Conservation (phyloP, 345 rosid species). For the Camelina laxa region DNA sequence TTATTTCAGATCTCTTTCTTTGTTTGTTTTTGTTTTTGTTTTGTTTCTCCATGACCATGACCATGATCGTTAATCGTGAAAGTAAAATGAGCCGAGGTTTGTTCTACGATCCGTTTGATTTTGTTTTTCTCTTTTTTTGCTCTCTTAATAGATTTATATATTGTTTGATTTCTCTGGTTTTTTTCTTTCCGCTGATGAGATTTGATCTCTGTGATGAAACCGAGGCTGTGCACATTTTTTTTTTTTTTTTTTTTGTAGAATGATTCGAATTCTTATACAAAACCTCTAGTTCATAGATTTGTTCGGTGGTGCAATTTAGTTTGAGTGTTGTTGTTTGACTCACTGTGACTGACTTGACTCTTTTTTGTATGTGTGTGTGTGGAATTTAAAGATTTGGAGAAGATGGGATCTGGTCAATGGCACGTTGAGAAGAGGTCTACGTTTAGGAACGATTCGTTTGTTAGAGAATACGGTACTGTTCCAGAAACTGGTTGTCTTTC, state of each 20-base stretch:
- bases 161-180: not conserved
- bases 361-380: not conserved
- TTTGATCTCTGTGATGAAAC: constrained; percentile 18
- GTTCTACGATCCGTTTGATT: constrained; percentile 26
- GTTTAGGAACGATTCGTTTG: constrained; percentile 55
- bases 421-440: constrained; percentile 65
- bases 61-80: not conserved
- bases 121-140: constrained; percentile 6
- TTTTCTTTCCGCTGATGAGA: not conserved
- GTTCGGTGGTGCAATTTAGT: not conserved
- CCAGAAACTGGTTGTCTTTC: constrained; percentile 87
- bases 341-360: constrained; percentile 16
- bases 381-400: constrained; percentile 35
- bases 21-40: not conserved
- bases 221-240: not conserved
- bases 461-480: constrained; percentile 49
- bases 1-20: constrained; percentile 23
- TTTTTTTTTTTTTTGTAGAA: not conserved
- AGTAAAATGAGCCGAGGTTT: not conserved
- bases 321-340: constrained; percentile 7
- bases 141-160: not conserved
- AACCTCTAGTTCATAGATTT: not conserved
- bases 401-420: constrained; percentile 71
- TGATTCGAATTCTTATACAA: not conserved
- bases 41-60: not conserved